Percentiles rank a stretch among this genome's conserved stretches.
phyloP scores from a whole-genome alignment of 495 filamentous ascomycete genomes.

The Aspergillus indologenus region DNA sequence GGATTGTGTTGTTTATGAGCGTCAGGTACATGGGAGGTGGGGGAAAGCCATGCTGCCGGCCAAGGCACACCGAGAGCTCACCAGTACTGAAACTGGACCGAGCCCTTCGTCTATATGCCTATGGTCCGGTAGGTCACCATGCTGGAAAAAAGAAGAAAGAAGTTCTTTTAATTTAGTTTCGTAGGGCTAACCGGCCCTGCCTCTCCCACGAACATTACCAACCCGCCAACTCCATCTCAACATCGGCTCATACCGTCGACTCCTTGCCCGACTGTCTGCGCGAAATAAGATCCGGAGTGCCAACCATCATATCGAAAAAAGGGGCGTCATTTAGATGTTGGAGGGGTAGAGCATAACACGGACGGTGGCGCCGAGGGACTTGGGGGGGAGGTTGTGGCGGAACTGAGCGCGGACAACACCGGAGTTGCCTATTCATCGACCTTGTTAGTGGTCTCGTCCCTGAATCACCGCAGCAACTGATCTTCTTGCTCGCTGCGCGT shows the following conservation, averaged over 20 bases:
- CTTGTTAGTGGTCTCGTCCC: conserved; percentile 10
- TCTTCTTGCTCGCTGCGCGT: neutral
- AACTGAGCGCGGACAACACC: conserved; percentile 96
- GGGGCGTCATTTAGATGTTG: conserved; percentile 42
- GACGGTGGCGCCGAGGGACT: conserved; percentile 94
- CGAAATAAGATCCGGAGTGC: conserved; percentile 38
- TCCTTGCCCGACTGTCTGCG: conserved; percentile 45
- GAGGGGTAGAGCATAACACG: conserved; percentile 99
- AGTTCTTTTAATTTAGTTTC: conserved; percentile 41
- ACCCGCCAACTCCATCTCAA: conserved; percentile 48
- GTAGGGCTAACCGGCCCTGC: conserved; percentile 47
- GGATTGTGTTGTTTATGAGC: conserved; percentile 40
- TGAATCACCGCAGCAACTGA: neutral
- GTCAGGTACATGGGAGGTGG: conserved; percentile 39
- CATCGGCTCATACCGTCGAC: conserved; percentile 44
- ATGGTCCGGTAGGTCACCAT: conserved; percentile 26
- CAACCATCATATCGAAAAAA: conserved; percentile 38
- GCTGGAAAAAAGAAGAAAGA: conserved; percentile 26
- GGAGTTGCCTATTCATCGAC: conserved; percentile 68
- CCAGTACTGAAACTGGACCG: conserved; percentile 19
- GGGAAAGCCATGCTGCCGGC: conserved; percentile 31
- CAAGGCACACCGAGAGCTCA: conserved; percentile 30
- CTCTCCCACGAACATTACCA: conserved; percentile 48
- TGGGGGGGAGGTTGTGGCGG: conserved; percentile 87
- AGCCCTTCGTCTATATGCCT: conserved; percentile 22